These are phyloP conservation scores for Lolium perenne DNA, from an alignment of 176 grass and related monocot species.

Conservation along the genomic window DNA sequence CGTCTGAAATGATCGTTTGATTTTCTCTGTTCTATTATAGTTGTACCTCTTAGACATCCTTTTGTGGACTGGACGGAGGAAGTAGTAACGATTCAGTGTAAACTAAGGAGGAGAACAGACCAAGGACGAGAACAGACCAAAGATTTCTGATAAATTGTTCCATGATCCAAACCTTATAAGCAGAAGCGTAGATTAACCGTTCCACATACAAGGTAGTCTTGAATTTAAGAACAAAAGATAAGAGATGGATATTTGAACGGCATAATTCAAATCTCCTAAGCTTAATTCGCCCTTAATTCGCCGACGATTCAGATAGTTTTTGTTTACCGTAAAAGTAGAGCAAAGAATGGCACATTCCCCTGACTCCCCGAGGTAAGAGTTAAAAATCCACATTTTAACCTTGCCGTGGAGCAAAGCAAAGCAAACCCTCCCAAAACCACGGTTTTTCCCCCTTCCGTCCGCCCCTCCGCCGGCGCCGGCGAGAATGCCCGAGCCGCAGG, in stretches of 20 bases:
- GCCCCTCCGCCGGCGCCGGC: constrained; percentile 12
- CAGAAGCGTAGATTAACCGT: neutral
- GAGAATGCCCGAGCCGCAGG: constrained; percentile 68
- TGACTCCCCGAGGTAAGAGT: neutral
- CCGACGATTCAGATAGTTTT: no score
- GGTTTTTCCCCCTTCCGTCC: neutral
- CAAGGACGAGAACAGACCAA: no score
- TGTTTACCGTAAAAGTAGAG: neutral
- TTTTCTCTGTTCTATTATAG: neutral
- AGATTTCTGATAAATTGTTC: neutral
- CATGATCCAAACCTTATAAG: neutral
- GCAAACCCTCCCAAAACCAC: constrained; percentile 48
- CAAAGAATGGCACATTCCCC: neutral
- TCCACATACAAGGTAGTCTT: no score
- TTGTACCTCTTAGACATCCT: no score
- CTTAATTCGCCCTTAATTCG: no score
- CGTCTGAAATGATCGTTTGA: neutral
- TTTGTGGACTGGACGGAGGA: no score
- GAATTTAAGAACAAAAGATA: no score
- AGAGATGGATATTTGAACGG: no score
- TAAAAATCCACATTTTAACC: neutral
- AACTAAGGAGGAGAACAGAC: no score
- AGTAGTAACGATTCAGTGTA: neutral
- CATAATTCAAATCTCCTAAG: no score
- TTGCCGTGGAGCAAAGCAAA: constrained; percentile 14